Conservation (phyloP, 2,329 filamentous ascomycete genomes). For the Colletotrichum acutatum region DNA sequence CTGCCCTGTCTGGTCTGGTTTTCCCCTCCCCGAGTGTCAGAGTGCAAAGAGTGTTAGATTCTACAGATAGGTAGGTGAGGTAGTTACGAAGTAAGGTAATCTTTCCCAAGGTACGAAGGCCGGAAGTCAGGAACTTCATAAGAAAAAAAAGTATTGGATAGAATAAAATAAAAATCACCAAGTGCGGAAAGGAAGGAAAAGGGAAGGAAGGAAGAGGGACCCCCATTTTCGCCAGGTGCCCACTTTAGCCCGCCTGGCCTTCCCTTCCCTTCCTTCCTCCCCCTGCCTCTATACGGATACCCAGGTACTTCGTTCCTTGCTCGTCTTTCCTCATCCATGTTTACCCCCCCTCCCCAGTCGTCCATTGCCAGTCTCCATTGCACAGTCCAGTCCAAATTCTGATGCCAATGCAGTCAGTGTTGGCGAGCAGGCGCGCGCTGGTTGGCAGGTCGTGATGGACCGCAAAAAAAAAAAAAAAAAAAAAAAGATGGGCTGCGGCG, state of each 20-base stretch:
- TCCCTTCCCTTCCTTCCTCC: slow-evolving; percentile 1
- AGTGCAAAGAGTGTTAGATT: no score
- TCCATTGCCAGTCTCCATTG: neutral
- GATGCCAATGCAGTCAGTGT: neutral
- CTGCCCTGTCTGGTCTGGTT: neutral
- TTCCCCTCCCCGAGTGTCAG: neutral
- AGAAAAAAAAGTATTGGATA: neutral
- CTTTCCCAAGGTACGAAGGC: neutral
- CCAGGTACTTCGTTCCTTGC: neutral
- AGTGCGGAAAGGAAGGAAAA: slow-evolving; percentile 2
- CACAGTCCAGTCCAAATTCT: neutral
- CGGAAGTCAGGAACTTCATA: neutral
- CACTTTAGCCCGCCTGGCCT: slow-evolving; percentile 24
- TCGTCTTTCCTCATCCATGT: neutral
- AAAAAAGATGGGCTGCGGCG: neutral
- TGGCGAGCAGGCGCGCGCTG: neutral
- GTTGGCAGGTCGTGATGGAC: neutral
- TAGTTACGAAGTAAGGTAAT: neutral
- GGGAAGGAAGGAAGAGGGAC: neutral
- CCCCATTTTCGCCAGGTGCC: slow-evolving; percentile 23
- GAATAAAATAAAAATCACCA: neutral
- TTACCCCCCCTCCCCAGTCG: neutral
- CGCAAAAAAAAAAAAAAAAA: neutral
- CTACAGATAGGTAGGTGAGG: no score
- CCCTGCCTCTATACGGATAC: neutral